phyloP scores from a whole-genome alignment of 1,284 basidiomycete species.

The Ustilago lituana region DNA sequence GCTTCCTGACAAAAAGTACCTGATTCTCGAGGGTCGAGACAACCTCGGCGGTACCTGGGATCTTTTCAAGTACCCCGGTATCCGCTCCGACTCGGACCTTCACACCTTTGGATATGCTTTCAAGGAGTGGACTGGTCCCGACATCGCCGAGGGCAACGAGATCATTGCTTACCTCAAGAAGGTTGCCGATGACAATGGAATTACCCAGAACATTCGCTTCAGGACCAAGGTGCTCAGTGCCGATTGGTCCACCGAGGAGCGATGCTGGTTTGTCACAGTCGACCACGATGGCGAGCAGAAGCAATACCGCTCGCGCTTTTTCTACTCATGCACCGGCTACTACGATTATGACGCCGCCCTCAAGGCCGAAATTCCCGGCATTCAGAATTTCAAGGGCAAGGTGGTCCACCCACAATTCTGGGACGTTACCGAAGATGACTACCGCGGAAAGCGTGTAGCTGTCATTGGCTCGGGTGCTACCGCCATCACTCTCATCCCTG shows the following conservation, averaged over 20 bases:
- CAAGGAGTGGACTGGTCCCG: constrained; percentile 55
- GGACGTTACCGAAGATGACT: constrained; percentile 53
- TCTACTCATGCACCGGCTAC: constrained; percentile 61
- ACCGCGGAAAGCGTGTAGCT: constrained; percentile 63
- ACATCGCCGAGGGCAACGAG: constrained; percentile 58
- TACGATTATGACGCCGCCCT: constrained; percentile 60
- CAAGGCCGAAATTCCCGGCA: constrained; percentile 60
- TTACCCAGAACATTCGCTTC: constrained; percentile 54
- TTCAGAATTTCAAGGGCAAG: constrained; percentile 59
- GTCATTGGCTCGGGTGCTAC: constrained; percentile 65
- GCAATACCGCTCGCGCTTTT: constrained; percentile 43
- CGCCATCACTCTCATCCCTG: constrained; percentile 63
- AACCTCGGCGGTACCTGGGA: constrained; percentile 62
- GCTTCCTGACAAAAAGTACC: constrained; percentile 53
- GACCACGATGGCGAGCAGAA: constrained; percentile 35
- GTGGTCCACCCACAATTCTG: constrained; percentile 65
- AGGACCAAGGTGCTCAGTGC: constrained; percentile 42
- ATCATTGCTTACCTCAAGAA: constrained; percentile 60
- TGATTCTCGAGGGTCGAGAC: constrained; percentile 49
- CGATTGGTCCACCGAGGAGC: constrained; percentile 50
- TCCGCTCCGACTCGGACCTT: constrained; percentile 44
- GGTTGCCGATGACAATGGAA: constrained; percentile 57
- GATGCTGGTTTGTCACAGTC: constrained; percentile 51
- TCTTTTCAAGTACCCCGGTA: constrained; percentile 58
- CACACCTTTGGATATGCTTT: constrained; percentile 53